phyloP scores from a whole-genome alignment of 331 rosid genomes.

The Rhamnella rubrinervis region DNA sequence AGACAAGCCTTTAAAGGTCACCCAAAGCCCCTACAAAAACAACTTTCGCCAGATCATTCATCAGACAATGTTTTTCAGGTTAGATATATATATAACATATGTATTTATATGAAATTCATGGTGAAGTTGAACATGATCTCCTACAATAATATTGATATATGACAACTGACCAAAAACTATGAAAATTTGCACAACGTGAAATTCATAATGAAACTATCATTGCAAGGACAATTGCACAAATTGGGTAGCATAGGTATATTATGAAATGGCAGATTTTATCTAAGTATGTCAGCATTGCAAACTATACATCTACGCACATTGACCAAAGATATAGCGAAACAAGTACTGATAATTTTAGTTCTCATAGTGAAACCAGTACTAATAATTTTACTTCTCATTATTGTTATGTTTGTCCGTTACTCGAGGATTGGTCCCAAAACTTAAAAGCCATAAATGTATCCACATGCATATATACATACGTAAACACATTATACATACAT shows the following conservation, averaged over 20 bases:
- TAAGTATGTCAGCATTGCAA: constrained; percentile 8
- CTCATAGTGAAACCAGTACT: background rate
- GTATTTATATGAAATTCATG: background rate
- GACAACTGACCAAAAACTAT: no score
- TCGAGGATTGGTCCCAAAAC: no score
- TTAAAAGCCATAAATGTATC: no score
- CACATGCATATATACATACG: no score
- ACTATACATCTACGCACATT: background rate
- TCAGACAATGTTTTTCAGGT: constrained; percentile 39
- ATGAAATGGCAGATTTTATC: no score
- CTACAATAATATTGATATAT: background rate
- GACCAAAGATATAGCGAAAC: background rate
- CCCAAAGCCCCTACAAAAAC: constrained; percentile 30
- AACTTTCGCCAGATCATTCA: constrained; percentile 14
- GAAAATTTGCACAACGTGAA: no score
- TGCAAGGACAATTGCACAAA: background rate
- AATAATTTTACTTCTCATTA: no score
- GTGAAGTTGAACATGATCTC: background rate
- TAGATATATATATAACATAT: background rate
- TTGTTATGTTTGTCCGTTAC: no score
- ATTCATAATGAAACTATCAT: no score
- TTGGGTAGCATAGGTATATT: background rate
- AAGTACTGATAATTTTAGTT: background rate
- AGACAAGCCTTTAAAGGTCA: constrained; percentile 6
- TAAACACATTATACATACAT: background rate